These are phyloP conservation scores for Candida broadrunensis DNA, from an alignment of 805 yeast species.

Conservation along the genomic window DNA sequence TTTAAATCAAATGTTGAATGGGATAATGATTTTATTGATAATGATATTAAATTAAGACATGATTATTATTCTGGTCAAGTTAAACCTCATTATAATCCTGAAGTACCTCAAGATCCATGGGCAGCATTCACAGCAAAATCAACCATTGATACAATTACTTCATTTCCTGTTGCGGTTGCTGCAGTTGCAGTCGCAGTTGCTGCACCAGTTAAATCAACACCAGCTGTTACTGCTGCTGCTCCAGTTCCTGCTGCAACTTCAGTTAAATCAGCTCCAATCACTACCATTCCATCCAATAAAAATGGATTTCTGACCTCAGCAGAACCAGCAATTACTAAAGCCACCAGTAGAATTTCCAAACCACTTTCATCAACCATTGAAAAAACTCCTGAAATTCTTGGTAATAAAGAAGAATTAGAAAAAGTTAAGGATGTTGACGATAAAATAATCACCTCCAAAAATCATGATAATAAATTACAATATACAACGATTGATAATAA, in stretches of 20 bases:
- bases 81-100: slow-evolving; percentile 13
- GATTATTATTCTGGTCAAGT: slow-evolving; percentile 25
- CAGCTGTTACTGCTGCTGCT: background rate
- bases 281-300: slow-evolving; percentile 1
- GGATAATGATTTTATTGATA: slow-evolving; percentile 28
- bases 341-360: background rate
- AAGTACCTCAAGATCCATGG: slow-evolving; percentile 25
- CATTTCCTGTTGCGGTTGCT: slow-evolving; percentile 1
- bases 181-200: background rate
- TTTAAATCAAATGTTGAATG: slow-evolving; percentile 32
- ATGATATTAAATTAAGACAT: slow-evolving; percentile 34
- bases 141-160: slow-evolving; percentile 3
- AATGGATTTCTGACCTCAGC: slow-evolving; percentile 8
- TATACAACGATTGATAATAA: slow-evolving; percentile 37
- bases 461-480: slow-evolving; percentile 7
- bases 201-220: background rate
- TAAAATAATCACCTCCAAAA: slow-evolving; percentile 16
- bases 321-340: background rate
- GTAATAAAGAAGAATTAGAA: slow-evolving; percentile 9
- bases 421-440: slow-evolving; percentile 19
- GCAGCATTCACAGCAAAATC: slow-evolving; percentile 5
- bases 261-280: background rate
- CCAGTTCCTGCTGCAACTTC: slow-evolving; percentile 2
- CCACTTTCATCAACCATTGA: background rate
- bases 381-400: background rate